Conservation (phyloP, 1,139 yeast genomes). For the Keqinozyma sinolaborantium region DNA sequence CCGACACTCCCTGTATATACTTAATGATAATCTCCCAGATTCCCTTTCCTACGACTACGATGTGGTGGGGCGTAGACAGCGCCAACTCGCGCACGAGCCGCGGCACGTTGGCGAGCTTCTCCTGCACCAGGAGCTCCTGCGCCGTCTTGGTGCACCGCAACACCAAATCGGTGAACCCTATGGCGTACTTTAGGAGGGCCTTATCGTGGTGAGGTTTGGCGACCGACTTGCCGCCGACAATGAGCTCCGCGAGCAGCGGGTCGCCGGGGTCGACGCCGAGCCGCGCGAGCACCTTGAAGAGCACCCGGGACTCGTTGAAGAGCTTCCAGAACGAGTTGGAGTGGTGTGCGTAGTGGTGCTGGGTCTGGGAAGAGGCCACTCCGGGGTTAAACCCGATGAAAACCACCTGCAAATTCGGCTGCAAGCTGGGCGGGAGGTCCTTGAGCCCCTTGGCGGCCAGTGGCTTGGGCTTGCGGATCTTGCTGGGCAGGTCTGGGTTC, state of each 20-base stretch:
- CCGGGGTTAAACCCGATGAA: conserved; percentile 81
- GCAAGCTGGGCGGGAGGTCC: conserved; percentile 36
- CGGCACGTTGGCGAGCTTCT: conserved; percentile 57
- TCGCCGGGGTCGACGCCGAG: conserved; percentile 3
- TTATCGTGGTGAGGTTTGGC: conserved; percentile 55
- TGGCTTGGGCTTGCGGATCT: conserved; percentile 2
- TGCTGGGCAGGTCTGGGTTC: conserved; percentile 3
- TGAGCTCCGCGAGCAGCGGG: conserved; percentile 1
- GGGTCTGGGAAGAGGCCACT: conserved; percentile 54
- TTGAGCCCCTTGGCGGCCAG: conserved; percentile 3
- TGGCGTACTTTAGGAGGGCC: conserved; percentile 37
- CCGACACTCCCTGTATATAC: conserved; percentile 16
- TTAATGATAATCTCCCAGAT: conserved; percentile 66
- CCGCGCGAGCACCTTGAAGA: conserved; percentile 18
- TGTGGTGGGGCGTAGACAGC: conserved; percentile 30
- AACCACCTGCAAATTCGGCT: conserved; percentile 34
- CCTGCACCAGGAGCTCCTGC: conserved; percentile 48
- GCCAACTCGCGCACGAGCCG: conserved; percentile 46
- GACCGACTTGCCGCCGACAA: conserved; percentile 17
- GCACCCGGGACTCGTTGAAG: conserved; percentile 50
- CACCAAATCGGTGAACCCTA: conserved; percentile 75
- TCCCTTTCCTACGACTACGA: conserved; percentile 71
- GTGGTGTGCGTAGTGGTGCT: conserved; percentile 74
- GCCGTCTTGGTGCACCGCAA: conserved; percentile 62
- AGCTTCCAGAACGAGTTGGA: conserved; percentile 71